Conservation (phyloP, 2,329 filamentous ascomycete genomes). For the Pseudofabraea citricarpa region DNA sequence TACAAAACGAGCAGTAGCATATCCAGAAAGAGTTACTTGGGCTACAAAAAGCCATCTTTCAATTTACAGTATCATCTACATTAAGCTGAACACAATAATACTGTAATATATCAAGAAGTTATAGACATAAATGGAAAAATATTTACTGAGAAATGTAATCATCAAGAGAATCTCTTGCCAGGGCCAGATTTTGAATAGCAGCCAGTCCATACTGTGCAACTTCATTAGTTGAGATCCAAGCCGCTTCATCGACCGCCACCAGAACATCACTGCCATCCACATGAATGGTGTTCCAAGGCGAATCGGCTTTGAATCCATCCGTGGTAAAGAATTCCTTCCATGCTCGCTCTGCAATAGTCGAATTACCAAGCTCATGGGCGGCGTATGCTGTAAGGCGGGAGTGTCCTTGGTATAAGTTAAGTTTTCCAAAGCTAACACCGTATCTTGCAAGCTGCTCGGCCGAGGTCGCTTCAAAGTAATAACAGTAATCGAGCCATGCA, state of each 20-base stretch:
- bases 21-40: no score
- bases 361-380: constrained; percentile 38
- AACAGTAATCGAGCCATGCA: constrained; percentile 56
- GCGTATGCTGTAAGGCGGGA: constrained; percentile 53
- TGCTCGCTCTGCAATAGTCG: constrained; percentile 42
- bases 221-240: constrained; percentile 53
- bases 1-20: no score
- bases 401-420: constrained; percentile 50
- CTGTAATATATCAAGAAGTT: no score
- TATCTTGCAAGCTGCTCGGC: constrained; percentile 49
- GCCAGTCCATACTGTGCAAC: constrained; percentile 52
- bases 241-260: constrained; percentile 46
- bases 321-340: constrained; percentile 51
- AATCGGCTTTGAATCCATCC: constrained; percentile 37
- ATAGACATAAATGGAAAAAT: no score
- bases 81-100: no score
- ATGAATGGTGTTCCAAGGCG: constrained; percentile 32
- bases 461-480: constrained; percentile 46
- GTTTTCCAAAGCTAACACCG: constrained; percentile 40
- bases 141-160: no score
- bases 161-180: constrained; percentile 15
- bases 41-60: no score
- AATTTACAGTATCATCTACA: no score
- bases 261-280: constrained; percentile 41
- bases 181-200: constrained; percentile 49